These are phyloP conservation scores for Aspergillus udagawae DNA, from an alignment of 2,329 filamentous ascomycete species.

Conservation along the genomic window DNA sequence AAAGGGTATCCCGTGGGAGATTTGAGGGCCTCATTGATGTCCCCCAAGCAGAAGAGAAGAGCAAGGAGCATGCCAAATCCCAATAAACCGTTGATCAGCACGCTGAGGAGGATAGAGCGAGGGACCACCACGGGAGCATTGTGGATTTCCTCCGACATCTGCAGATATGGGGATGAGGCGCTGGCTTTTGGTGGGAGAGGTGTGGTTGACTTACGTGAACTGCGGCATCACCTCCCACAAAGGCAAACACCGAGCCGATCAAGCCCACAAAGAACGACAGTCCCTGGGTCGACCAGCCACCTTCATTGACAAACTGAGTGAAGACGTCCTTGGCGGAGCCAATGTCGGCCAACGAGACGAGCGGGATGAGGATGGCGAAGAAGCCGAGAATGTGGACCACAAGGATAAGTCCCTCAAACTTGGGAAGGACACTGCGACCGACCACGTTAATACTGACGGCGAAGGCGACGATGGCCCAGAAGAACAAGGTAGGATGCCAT, in stretches of 20 bases:
- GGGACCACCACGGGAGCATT: slow-evolving; percentile 36
- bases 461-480: slow-evolving; percentile 41
- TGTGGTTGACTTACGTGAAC: slow-evolving; percentile 19
- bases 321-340: slow-evolving; percentile 16
- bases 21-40: slow-evolving; percentile 28
- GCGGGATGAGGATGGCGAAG: slow-evolving; percentile 49
- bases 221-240: slow-evolving; percentile 21
- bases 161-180: neutral
- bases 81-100: slow-evolving; percentile 33
- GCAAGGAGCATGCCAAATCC: slow-evolving; percentile 35
- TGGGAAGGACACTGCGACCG: slow-evolving; percentile 40
- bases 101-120: slow-evolving; percentile 31
- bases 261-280: slow-evolving; percentile 24
- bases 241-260: slow-evolving; percentile 17
- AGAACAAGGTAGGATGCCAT: slow-evolving; percentile 50
- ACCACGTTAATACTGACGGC: slow-evolving; percentile 42
- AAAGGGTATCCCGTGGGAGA: slow-evolving; percentile 35
- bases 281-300: slow-evolving; percentile 18
- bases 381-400: slow-evolving; percentile 51
- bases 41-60: slow-evolving; percentile 33
- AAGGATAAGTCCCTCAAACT: slow-evolving; percentile 47
- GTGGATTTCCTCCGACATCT: slow-evolving; percentile 39
- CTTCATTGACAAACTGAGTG: slow-evolving; percentile 17
- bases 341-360: slow-evolving; percentile 39
- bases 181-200: neutral